Conservation (phyloP, 1,284 basidiomycete genomes). For the Marasmius sp. region DNA sequence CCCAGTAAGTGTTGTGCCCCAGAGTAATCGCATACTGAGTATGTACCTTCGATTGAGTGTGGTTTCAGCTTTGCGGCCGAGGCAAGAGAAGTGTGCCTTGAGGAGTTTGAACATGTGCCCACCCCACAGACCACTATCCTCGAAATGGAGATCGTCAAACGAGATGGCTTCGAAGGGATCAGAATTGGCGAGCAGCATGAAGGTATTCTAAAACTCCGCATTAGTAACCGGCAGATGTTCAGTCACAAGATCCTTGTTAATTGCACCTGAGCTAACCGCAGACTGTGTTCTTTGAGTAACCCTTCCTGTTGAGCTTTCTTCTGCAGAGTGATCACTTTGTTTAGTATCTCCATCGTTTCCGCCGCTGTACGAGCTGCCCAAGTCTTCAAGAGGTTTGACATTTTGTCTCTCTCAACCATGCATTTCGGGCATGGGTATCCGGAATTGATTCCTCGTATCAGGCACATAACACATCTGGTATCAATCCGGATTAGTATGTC, state of each 20-base stretch:
- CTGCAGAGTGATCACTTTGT: slow-evolving; percentile 8
- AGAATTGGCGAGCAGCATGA: slow-evolving; percentile 10
- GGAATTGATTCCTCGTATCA: slow-evolving; percentile 28
- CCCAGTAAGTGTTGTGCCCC: not conserved
- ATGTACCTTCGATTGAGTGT: slow-evolving; percentile 14
- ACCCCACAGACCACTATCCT: slow-evolving; percentile 15
- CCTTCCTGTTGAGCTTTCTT: slow-evolving; percentile 18
- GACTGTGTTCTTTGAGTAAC: slow-evolving; percentile 24
- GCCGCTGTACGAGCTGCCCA: slow-evolving; percentile 17
- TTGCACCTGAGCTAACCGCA: slow-evolving; percentile 21
- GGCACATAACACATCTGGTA: slow-evolving; percentile 27
- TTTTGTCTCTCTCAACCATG: slow-evolving; percentile 25
- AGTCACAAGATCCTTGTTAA: slow-evolving; percentile 27
- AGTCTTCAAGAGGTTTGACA: slow-evolving; percentile 17
- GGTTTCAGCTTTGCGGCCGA: not conserved
- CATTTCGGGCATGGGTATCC: slow-evolving; percentile 34
- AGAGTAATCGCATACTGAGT: not conserved
- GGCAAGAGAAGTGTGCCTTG: slow-evolving; percentile 4
- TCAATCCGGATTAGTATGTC: not conserved
- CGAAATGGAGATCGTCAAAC: slow-evolving; percentile 17
- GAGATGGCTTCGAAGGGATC: slow-evolving; percentile 16
- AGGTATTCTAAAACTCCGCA: slow-evolving; percentile 7
- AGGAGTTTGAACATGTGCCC: slow-evolving; percentile 14
- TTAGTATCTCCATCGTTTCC: slow-evolving; percentile 15
- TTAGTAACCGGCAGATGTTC: not conserved